Evolutionary conservation across 2,329 filamentous ascomycete genomes (phyloP), one percentile per base, ranked within the genome.

Genomic region (Geosmithia morbida): DNA sequence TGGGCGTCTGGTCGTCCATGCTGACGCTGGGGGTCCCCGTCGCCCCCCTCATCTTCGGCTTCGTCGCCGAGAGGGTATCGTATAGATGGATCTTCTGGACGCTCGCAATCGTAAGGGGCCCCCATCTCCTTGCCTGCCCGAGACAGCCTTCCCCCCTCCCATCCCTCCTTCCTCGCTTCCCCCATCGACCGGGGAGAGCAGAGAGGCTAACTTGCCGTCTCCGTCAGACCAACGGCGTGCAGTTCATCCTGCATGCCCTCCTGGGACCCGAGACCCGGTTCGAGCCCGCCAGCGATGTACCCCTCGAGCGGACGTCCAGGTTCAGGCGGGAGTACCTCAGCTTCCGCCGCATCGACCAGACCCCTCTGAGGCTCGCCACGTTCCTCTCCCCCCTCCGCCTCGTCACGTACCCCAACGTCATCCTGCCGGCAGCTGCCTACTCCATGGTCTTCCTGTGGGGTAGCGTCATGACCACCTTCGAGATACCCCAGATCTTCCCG

Each of bases 401-500:
- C 11, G 20, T 48, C 1, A 39, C 14, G 0, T 43, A 45, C 7
- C 44, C 40, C n/a, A 48, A 47, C 17, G 51, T 53, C 2, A 43
- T 49, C 2, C 44, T 54, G 7, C 72, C 75, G 0, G 63, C 75
- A 0, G 56, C 65, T 14, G 66, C 71, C 2, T 79, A 81, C 55
- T 59, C 72, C 2, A 75, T 81, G 66, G 61, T 76, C 10, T 81
- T 81, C 57, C 61, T 72, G 3, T 79, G 53, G 53, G 52, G 49
- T 3, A 50, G 49, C 45, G 49, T 57, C 13, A 53, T 54, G 48
- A 50, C 70, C 47, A 74, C 74, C 0, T 70, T 81, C 22, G 76
- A 80, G 53, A 72, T 81, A 3, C 77, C 77, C 1, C 74, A 79
- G 49, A 64, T 81, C 1, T 75, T 78, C 51, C 65, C 68, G 6